Percentiles rank a stretch among this genome's conserved stretches.
Evolutionary conservation across 1,284 basidiomycete species (phyloP).

Genomic region (Somion occarium): DNA sequence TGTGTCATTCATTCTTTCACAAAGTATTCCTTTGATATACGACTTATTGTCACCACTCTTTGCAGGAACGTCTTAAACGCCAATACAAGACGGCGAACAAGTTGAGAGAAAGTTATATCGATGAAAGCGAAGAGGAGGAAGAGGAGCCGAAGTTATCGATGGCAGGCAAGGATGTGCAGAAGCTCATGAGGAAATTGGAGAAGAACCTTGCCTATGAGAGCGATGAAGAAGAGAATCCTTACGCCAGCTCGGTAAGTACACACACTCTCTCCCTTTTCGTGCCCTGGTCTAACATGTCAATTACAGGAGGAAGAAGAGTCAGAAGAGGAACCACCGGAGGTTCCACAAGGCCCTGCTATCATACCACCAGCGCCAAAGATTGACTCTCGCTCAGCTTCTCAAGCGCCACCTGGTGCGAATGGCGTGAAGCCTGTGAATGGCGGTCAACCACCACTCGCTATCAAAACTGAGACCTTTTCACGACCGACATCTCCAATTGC

Average conservation of each 20-base stretch:
- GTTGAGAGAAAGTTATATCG: slow-evolving; percentile 59
- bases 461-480: slow-evolving; percentile 32
- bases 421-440: slow-evolving; percentile 25
- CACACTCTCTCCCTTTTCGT: slow-evolving; percentile 1
- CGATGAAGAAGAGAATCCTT: slow-evolving; percentile 78
- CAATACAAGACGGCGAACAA: slow-evolving; percentile 80
- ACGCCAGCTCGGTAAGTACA: slow-evolving; percentile 64
- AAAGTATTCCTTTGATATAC: slow-evolving; percentile 1
- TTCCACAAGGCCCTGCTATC: slow-evolving; percentile 54
- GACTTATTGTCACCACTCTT: slow-evolving; percentile 1
- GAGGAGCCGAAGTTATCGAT: slow-evolving; percentile 56
- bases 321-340: slow-evolving; percentile 47
- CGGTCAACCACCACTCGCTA: slow-evolving; percentile 30
- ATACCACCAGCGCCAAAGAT: slow-evolving; percentile 40
- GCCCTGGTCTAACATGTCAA: slow-evolving; percentile 5
- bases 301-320: slow-evolving; percentile 57
- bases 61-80: slow-evolving; percentile 77
- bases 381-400: slow-evolving; percentile 27
- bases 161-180: slow-evolving; percentile 73
- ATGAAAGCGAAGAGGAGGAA: slow-evolving; percentile 72
- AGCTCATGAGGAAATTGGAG: slow-evolving; percentile 69
- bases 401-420: slow-evolving; percentile 20
- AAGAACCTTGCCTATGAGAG: slow-evolving; percentile 75
- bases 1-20: slow-evolving; percentile 13
- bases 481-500: slow-evolving; percentile 54